Evolutionary conservation across 768 basidiomycete species (phyloP).

Genomic region (Tricholoma terreum): DNA sequence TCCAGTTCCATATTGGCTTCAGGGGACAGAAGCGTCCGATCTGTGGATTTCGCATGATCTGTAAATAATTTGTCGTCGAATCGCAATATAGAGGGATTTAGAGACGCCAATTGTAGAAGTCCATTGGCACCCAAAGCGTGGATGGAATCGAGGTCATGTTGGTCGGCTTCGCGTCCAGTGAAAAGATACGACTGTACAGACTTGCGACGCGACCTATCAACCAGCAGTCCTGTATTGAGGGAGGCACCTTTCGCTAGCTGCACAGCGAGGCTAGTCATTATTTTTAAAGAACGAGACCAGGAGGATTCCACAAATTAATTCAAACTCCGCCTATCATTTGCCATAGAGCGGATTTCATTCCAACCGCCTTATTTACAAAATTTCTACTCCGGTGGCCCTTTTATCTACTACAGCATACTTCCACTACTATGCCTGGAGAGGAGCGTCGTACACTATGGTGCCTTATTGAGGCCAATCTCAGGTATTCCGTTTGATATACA

Average conservation of each 20-base stretch:
- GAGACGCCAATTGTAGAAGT: constrained; percentile 62
- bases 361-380: no score
- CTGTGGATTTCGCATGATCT: constrained; percentile 66
- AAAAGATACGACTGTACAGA: constrained; percentile 84
- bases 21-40: constrained; percentile 70
- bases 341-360: no score
- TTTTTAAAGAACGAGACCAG: no score
- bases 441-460: no score
- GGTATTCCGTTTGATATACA: no score
- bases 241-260: constrained; percentile 81
- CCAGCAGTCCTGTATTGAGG: constrained; percentile 70
- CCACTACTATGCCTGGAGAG: no score
- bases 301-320: no score
- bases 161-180: constrained; percentile 73
- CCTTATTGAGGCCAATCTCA: no score
- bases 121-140: constrained; percentile 79
- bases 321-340: no score
- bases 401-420: no score
- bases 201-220: constrained; percentile 62
- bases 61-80: constrained; percentile 80
- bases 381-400: no score
- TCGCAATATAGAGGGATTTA: constrained; percentile 54
- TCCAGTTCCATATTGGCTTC: constrained; percentile 68
- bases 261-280: constrained; percentile 72
- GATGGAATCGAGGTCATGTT: constrained; percentile 85